Percentiles rank a stretch among this genome's conserved stretches.
Conservation (phyloP, 176 grass and related monocot genomes). For the Oryza meridionalis region DNA sequence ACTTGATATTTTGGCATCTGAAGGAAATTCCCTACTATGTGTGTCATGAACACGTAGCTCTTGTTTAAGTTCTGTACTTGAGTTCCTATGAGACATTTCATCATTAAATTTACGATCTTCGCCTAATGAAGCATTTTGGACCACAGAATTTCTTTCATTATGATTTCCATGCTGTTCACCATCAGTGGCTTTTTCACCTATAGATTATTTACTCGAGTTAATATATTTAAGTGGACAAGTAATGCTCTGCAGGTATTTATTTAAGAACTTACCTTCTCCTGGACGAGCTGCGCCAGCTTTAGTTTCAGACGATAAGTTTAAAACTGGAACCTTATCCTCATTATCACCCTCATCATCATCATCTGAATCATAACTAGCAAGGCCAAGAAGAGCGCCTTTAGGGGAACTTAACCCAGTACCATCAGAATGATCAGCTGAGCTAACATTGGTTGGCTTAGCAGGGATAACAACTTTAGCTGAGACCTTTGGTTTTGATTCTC, state of each 20-base stretch:
- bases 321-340: constrained; percentile 39
- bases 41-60: constrained; percentile 13
- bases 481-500: constrained; percentile 49
- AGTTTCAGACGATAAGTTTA: constrained; percentile 40
- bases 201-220: constrained; percentile 25
- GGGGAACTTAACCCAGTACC: constrained; percentile 44
- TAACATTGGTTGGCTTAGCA: constrained; percentile 45
- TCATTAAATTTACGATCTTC: constrained; percentile 33
- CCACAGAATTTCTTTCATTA: constrained; percentile 14
- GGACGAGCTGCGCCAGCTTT: constrained; percentile 41
- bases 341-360: constrained; percentile 45
- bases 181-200: constrained; percentile 37
- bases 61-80: constrained; percentile 11
- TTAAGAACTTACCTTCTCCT: constrained; percentile 42
- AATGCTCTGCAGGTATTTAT: constrained; percentile 22
- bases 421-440: constrained; percentile 33
- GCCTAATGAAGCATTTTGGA: constrained; percentile 19
- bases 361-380: constrained; percentile 97
- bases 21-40: constrained; percentile 35
- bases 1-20: constrained; percentile 8
- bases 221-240: constrained; percentile 30
- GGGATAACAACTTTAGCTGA: constrained; percentile 48
- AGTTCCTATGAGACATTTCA: neutral
- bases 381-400: constrained; percentile 82
- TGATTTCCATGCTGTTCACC: constrained; percentile 18